Conservation (phyloP, 495 filamentous ascomycete genomes). For the Cudoniella acicularis region DNA sequence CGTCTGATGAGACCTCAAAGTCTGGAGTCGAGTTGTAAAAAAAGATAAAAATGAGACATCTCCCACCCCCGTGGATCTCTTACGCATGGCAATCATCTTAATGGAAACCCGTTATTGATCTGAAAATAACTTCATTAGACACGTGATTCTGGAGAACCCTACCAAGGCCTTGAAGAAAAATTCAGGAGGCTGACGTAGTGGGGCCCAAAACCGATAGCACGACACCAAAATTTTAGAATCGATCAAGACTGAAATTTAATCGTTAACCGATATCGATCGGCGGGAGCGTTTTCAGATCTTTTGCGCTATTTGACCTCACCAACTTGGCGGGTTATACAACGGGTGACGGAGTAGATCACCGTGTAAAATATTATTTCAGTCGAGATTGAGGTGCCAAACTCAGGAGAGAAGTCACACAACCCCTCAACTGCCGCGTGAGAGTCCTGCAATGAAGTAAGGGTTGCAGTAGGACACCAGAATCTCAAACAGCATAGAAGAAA, state of each 20-base stretch:
- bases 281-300: neutral
- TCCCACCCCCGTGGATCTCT: neutral
- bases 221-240: neutral
- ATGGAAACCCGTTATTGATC: neutral
- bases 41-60: neutral
- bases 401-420: neutral
- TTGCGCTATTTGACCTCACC: neutral
- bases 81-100: neutral
- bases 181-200: neutral
- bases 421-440: neutral
- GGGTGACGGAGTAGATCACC: neutral
- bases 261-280: neutral
- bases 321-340: neutral
- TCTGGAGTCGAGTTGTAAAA: constrained; percentile 7
- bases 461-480: neutral
- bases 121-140: too few relatives aligned
- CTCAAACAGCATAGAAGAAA: too few relatives aligned
- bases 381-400: neutral
- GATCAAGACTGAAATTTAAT: neutral
- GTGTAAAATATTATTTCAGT: neutral
- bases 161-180: too few relatives aligned
- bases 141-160: neutral
- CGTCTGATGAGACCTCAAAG: neutral
- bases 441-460: neutral
- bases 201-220: neutral